Conservation (phyloP, 495 filamentous ascomycete genomes). For the Trichoderma virens region DNA sequence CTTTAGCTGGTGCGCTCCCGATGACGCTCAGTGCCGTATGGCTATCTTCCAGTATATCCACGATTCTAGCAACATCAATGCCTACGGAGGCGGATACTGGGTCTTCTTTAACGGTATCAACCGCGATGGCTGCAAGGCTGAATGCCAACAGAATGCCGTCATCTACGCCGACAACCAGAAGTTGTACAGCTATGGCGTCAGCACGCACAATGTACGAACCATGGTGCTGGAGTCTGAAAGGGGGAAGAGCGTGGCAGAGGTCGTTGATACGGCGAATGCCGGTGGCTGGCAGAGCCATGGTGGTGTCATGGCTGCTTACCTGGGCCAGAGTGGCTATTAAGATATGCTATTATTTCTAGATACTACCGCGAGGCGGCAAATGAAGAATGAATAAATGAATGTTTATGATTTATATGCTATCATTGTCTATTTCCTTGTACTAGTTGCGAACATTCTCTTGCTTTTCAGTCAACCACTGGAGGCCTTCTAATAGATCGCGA, state of each 20-base stretch:
- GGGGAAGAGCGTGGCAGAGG: not conserved
- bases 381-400: not conserved
- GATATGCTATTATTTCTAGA: not conserved
- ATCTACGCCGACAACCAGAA: slow-evolving; percentile 29
- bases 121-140: slow-evolving; percentile 21
- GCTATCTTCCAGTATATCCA: slow-evolving; percentile 36
- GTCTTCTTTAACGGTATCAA: slow-evolving; percentile 39
- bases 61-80: slow-evolving; percentile 32
- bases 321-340: slow-evolving; percentile 11
- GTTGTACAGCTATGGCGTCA: slow-evolving; percentile 39
- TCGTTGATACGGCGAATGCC: slow-evolving; percentile 9
- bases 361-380: not conserved
- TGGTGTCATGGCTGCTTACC: slow-evolving; percentile 14
- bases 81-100: slow-evolving; percentile 46
- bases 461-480: not conserved
- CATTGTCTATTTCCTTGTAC: no score
- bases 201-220: slow-evolving; percentile 35
- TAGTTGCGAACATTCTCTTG: not conserved
- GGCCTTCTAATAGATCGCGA: not conserved
- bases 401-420: no score
- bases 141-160: slow-evolving; percentile 39
- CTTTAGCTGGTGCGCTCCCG: slow-evolving; percentile 35
- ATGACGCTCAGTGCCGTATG: slow-evolving; percentile 39
- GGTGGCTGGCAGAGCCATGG: slow-evolving; percentile 12
- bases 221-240: slow-evolving; percentile 29